Evolutionary conservation across 352 stramenopile species (phyloP), one percentile per base, ranked within the genome.

Genomic region (Globisporangium paddicum): DNA sequence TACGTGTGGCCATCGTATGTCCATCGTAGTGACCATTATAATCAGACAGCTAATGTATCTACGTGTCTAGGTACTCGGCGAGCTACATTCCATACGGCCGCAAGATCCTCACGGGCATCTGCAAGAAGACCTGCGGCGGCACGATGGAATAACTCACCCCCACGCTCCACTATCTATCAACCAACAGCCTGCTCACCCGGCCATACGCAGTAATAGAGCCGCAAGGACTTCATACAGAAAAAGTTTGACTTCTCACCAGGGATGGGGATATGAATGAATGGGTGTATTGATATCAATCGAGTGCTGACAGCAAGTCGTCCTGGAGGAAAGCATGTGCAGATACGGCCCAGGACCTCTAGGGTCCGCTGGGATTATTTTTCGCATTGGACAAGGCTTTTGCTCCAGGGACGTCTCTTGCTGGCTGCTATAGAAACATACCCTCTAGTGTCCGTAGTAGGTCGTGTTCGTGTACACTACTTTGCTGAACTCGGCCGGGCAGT

Each of bases 1-100:
- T 88, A 71, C 37, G 60, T 25, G 60, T 25, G 41, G 7, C 9
- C 18, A 18, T 8, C 5, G 14, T 34, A 14, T 32, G 63, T 5
- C 64, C 30, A 0, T 19, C 26, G 14, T 3, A 23, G n/a, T 44
- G 45, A 5, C 28, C 28, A 16, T 4, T 1, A 4, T n/a, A n/a
- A n/a, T n/a, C n/a, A n/a, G n/a, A n/a, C n/a, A n/a, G n/a, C n/a
- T n/a, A n/a, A n/a, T n/a, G n/a, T 32, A 3, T 37, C 21, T 52
- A 16, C 26, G 14, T 28, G 14, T 13, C 18, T 48, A 87, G 77
- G 77, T 94, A 95, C 60, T 89, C 83, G 52, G 81, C 82, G 18
- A 95, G 82, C 35, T 95, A 91, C 68, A 79, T 95, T 25, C 86
- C 82, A 18, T 95, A 87, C 63, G 86, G 86, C 55, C 82, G 83